These are phyloP conservation scores for Xylariomycetidae sp. DNA, from an alignment of 2,329 filamentous ascomycete genomes.

Conservation along the genomic window DNA sequence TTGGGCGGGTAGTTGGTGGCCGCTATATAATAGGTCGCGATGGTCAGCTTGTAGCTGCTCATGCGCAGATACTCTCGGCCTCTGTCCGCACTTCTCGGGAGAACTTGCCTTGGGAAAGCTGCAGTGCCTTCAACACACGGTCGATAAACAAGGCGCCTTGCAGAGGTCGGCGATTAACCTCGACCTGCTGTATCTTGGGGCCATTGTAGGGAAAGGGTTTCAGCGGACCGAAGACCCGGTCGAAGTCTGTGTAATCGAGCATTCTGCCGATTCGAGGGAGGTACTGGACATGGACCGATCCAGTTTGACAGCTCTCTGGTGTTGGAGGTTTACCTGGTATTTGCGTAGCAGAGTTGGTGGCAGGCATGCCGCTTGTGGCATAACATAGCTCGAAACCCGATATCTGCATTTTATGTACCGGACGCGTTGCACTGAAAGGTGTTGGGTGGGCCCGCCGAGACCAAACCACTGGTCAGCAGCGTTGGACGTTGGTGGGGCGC, in stretches of 20 bases:
- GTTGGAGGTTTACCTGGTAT: neutral
- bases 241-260: slow-evolving; percentile 61
- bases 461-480: too few species aligned
- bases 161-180: slow-evolving; percentile 59
- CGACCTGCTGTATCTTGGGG: slow-evolving; percentile 55
- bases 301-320: neutral
- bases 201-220: slow-evolving; percentile 57
- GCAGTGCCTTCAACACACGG: slow-evolving; percentile 63
- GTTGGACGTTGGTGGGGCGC: too few species aligned
- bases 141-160: slow-evolving; percentile 74
- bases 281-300: neutral
- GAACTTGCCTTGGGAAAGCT: slow-evolving; percentile 60
- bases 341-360: too few species aligned
- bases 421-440: neutral
- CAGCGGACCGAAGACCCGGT: slow-evolving; percentile 59
- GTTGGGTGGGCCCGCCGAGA: too few species aligned
- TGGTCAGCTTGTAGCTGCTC: too few species aligned
- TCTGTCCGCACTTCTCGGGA: too few species aligned
- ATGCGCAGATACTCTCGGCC: too few species aligned
- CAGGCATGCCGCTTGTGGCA: too few species aligned
- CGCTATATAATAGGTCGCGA: slow-evolving; percentile 20
- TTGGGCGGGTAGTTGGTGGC: slow-evolving; percentile 69
- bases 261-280: slow-evolving; percentile 30
- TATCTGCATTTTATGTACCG: too few species aligned
- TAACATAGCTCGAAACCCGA: too few species aligned